These are phyloP conservation scores for Ceratocystis lukuohia DNA, from an alignment of 2,329 filamentous ascomycete species.

Conservation along the genomic window DNA sequence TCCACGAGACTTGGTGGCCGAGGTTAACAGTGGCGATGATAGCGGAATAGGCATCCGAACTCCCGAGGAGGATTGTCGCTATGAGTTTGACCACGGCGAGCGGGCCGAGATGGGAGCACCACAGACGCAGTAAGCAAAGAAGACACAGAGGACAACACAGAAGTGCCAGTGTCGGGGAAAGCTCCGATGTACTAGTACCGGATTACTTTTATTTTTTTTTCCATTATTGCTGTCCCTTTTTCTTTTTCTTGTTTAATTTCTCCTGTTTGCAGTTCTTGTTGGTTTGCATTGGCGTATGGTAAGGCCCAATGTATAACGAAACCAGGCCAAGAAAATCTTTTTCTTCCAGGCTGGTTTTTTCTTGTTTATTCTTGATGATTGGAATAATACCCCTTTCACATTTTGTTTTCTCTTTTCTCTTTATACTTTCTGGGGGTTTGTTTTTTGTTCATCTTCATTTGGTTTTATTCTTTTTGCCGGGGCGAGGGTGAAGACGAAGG, in stretches of 20 bases:
- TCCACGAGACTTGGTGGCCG: constrained; percentile 6
- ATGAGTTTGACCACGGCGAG: constrained; percentile 18
- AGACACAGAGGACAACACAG: neutral
- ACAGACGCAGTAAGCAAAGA: constrained; percentile 11
- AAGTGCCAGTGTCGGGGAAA: neutral
- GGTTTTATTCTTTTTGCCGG: neutral
- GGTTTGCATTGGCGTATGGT: neutral
- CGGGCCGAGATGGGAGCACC: constrained; percentile 18
- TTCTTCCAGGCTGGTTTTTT: neutral
- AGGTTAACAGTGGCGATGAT: constrained; percentile 42
- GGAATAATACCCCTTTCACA: neutral
- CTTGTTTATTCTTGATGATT: constrained; percentile 3
- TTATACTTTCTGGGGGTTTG: neutral
- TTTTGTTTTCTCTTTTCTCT: neutral
- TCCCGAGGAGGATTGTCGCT: constrained; percentile 47
- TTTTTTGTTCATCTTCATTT: neutral
- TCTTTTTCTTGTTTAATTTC: neutral
- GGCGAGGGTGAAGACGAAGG: neutral
- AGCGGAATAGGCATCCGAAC: constrained; percentile 62
- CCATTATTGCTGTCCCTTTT: neutral
- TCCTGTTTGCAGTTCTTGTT: neutral
- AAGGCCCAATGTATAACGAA: neutral
- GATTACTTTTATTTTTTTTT: constrained; percentile 4
- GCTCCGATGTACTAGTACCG: neutral
- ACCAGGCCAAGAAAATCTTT: neutral